Percentiles rank a stretch among this genome's conserved stretches.
These are phyloP conservation scores for Abelmoschus esculentus DNA, from an alignment of 345 rosid genomes.

Conservation along the genomic window DNA sequence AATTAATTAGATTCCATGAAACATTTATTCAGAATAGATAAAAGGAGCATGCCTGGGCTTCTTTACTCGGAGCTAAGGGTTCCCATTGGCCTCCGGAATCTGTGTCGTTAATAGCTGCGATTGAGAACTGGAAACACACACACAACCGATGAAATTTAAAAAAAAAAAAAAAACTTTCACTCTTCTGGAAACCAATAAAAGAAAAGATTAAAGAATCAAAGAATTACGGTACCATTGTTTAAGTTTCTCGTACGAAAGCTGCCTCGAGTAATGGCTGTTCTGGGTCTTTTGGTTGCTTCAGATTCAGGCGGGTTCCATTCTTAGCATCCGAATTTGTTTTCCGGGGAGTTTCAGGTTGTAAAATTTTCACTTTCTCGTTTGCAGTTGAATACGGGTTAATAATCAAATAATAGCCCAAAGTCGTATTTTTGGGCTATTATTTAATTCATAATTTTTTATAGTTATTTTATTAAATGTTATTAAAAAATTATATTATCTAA, in stretches of 20 bases:
- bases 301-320: conserved; percentile 12
- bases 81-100: conserved; percentile 83
- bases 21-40: neutral
- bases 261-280: neutral
- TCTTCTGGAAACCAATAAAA: neutral
- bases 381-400: too few species aligned
- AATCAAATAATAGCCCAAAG: too few species aligned
- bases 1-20: neutral
- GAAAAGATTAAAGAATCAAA: neutral
- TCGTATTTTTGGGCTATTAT: too few species aligned
- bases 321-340: neutral
- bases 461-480: too few species aligned
- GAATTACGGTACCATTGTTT: conserved; percentile 11
- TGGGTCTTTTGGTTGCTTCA: neutral
- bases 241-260: neutral
- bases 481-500: too few species aligned
- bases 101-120: conserved; percentile 87
- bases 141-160: neutral
- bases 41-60: conserved; percentile 63
- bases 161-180: neutral
- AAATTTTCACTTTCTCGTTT: neutral
- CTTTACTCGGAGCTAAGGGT: conserved; percentile 96
- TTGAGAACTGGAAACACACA: conserved; percentile 54
- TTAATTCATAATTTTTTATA: too few species aligned
- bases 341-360: neutral